Conservation (phyloP, 129 eudicot genomes). For the Arctium lappa region DNA sequence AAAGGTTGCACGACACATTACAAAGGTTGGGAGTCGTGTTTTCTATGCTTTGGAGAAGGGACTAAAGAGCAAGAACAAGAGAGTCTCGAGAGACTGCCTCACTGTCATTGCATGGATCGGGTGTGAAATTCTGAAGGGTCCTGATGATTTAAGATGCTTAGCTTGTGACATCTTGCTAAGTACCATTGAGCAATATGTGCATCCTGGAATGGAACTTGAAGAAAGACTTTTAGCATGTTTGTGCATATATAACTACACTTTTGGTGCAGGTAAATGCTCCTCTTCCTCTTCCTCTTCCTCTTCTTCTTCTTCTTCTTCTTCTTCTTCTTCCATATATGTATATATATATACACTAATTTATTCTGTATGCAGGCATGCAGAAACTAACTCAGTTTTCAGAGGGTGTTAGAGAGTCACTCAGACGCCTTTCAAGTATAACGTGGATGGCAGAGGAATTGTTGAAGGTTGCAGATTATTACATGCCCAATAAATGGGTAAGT, state of each 20-base stretch:
- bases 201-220: constrained; percentile 80
- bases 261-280: constrained; percentile 59
- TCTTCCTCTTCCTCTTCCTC: not conserved
- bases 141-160: constrained; percentile 52
- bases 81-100: constrained; percentile 62
- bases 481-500: constrained; percentile 92
- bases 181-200: constrained; percentile 64
- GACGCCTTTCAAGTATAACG: constrained; percentile 66
- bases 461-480: constrained; percentile 74
- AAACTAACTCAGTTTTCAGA: constrained; percentile 71
- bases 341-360: not conserved
- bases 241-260: constrained; percentile 76
- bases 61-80: constrained; percentile 55
- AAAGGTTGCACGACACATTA: constrained; percentile 52
- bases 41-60: constrained; percentile 66
- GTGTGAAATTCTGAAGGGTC: constrained; percentile 55
- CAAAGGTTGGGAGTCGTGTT: constrained; percentile 44
- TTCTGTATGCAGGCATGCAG: constrained; percentile 65
- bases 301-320: not conserved
- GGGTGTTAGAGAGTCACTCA: constrained; percentile 78
- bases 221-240: constrained; percentile 80
- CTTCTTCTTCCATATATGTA: no score
- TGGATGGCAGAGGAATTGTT: constrained; percentile 94
- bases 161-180: constrained; percentile 70
- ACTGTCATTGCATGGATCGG: constrained; percentile 78